Base-by-base conservation (phyloP, 1,139 yeast genomes). In the Taphrina populina region DNA sequence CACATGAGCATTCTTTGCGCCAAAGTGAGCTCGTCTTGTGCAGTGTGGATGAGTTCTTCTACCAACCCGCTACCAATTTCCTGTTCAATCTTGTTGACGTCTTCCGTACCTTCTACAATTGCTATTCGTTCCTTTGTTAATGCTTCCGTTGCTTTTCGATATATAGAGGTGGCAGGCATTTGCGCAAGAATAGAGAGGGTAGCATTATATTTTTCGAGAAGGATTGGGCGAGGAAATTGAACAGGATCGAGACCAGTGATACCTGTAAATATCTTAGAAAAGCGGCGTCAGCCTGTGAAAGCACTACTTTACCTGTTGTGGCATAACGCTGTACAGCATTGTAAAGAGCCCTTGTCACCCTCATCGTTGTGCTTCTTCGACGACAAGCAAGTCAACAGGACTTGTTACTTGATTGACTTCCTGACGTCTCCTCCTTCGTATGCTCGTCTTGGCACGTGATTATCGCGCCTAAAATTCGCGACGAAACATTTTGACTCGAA, bases 171-270 rank as follows among this genome's bases (percentile, higher is more conserved):
- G 56, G 77, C 70, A 30, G 95, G 95, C 69, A 82, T 82, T 64
- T 80, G 78, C 46, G 76, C 71, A 64, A 87, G 74, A 47, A 79
- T 75, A 41, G 73, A 70, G 64, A 87, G 73, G 1, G 95, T 87
- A 59, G 83, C 80, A 62, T 78, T 78, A 72, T 87, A 87, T 47
- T 86, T 74, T 53, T 84, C 78, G 58, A 81, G 73, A 64, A 87
- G 76, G 2, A 90, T 86, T 2, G 94, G 92, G 69, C 88, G 80
- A 58, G 95, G 95, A 68, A 83, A 78, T 57, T 95, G 95, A 68
- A 86, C 95, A 67, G 83, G 84, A 67, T 74, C 76, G 60, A 87
- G 69, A 1, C 95, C 95, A 5, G 95, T 78, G 60, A 87, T 67
- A 64, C 95, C 95, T 34, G 95, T 86, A 11, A 3, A 2, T 20